These are phyloP conservation scores for Geosiphon pyriformis DNA, from an alignment of 192 early-diverging fungal species.

Conservation along the genomic window DNA sequence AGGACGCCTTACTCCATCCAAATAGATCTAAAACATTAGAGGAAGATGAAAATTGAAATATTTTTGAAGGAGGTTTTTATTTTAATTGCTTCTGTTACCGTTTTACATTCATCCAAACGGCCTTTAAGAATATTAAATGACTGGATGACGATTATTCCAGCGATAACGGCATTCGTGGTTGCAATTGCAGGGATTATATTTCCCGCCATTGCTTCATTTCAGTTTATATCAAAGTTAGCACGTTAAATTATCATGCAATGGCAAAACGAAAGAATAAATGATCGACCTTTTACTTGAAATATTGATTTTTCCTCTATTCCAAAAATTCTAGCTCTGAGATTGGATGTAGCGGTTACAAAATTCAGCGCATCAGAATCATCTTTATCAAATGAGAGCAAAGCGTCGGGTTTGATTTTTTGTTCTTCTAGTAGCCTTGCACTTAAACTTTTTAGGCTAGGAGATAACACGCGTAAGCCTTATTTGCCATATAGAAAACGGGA, in stretches of 20 bases:
- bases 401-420: constrained; percentile 44
- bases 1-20: constrained; percentile 51
- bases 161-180: constrained; percentile 95
- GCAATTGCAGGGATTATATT: constrained; percentile 99
- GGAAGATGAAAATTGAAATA: not conserved
- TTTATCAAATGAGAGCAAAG: constrained; percentile 82
- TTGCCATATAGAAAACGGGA: not conserved
- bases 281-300: constrained; percentile 83
- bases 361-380: constrained; percentile 87
- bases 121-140: constrained; percentile 70
- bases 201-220: constrained; percentile 87
- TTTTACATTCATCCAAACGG: constrained; percentile 45
- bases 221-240: not conserved
- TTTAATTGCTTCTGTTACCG: constrained; percentile 31
- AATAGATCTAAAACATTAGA: constrained; percentile 41
- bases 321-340: constrained; percentile 80
- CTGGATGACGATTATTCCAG: constrained; percentile 88
- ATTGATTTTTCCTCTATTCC: constrained; percentile 71
- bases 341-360: constrained; percentile 92
- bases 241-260: not conserved
- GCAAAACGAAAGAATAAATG: constrained; percentile 27
- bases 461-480: too few species aligned
- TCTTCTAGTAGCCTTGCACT: constrained; percentile 41
- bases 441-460: constrained; percentile 46
- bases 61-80: not conserved